These are phyloP conservation scores for Sclerotiophoma versabilis DNA, from an alignment of 2,329 filamentous ascomycete species.

Conservation along the genomic window DNA sequence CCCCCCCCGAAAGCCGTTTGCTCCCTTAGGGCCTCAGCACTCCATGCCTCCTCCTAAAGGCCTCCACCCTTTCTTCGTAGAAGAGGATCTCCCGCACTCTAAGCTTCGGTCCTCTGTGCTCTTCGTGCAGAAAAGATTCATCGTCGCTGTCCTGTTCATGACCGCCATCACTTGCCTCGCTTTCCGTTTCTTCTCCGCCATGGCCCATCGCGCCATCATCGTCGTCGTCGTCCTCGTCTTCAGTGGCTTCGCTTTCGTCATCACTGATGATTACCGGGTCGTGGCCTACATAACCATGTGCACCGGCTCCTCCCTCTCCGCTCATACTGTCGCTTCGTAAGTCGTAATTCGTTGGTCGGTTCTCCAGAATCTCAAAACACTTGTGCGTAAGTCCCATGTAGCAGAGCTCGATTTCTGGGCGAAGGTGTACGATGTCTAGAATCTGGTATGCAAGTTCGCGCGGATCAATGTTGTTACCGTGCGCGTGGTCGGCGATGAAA, in stretches of 20 bases:
- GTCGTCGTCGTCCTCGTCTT: constrained; percentile 58
- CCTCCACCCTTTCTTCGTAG: constrained; percentile 78
- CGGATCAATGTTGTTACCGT: constrained; percentile 63
- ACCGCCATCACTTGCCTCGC: constrained; percentile 49
- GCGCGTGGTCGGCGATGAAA: constrained; percentile 68
- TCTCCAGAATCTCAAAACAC: constrained; percentile 83
- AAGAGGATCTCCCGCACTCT: constrained; percentile 80
- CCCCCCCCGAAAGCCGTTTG: not conserved
- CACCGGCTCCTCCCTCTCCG: constrained; percentile 30
- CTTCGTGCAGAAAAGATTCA: constrained; percentile 60
- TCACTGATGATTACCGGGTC: constrained; percentile 46
- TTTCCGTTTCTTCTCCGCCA: constrained; percentile 49
- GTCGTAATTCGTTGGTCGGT: constrained; percentile 56
- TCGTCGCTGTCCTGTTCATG: constrained; percentile 54
- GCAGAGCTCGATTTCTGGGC: constrained; percentile 77
- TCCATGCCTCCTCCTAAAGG: constrained; percentile 76
- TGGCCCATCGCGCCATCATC: constrained; percentile 57
- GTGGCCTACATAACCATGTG: constrained; percentile 31
- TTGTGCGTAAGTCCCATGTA: constrained; percentile 79
- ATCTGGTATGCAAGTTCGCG: constrained; percentile 78
- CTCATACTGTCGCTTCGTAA: constrained; percentile 42
- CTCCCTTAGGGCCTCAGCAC: constrained; percentile 38
- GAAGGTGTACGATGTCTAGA: constrained; percentile 77
- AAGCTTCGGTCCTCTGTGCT: constrained; percentile 57
- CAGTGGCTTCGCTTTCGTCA: constrained; percentile 51